Evolutionary conservation across 2,329 filamentous ascomycete species (phyloP), one percentile per base, ranked within the genome.

Genomic region (Colletotrichum navitas): DNA sequence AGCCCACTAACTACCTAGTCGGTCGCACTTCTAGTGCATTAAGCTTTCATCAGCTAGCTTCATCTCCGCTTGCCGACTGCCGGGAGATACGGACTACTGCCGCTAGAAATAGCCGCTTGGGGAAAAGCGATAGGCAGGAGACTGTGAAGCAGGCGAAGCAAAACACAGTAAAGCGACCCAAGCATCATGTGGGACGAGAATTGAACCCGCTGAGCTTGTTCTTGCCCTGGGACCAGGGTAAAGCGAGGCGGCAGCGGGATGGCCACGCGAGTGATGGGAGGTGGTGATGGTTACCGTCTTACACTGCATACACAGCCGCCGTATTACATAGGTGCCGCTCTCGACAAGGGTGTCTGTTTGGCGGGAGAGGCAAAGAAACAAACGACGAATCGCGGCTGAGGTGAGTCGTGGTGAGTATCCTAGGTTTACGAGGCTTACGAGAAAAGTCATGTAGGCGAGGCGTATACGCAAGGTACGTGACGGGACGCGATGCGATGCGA

Each of bases 31-130:
- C 52, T 63, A 36, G 56, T 68, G 52, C 58, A 52, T 59, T 71
- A 63, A 52, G 45, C 60, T 49, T 49, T 52, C 43, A 52, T 68
- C 64, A 63, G 26, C 68, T 55, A 71, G 68, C 59, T 52, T 60
- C 63, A 52, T 60, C 68, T 55, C 47, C 65, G 65, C 54, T 71
- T 63, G 68, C 65, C 68, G 68, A 52, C 43, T 68, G 52, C 68
- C 59, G 68, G 54, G 18, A 52, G 43, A 63, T 39, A 14, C 36
- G 4, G 34, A 36, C 10, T 68, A 52, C 58, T 32, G 43, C 47
- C 29, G 45, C 47, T 56, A 41, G 41, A 63, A 54, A 54, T 55
- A 59, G 45, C 56, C 45, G 63, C 59, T 63, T 24, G 32, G 55
- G 51, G 7, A n/a, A 67, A 66, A 71, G 21, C 5, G 67, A 52